Evolutionary conservation across 2,329 filamentous ascomycete genomes (phyloP).

Genomic region (Penicillium capsulatum): DNA sequence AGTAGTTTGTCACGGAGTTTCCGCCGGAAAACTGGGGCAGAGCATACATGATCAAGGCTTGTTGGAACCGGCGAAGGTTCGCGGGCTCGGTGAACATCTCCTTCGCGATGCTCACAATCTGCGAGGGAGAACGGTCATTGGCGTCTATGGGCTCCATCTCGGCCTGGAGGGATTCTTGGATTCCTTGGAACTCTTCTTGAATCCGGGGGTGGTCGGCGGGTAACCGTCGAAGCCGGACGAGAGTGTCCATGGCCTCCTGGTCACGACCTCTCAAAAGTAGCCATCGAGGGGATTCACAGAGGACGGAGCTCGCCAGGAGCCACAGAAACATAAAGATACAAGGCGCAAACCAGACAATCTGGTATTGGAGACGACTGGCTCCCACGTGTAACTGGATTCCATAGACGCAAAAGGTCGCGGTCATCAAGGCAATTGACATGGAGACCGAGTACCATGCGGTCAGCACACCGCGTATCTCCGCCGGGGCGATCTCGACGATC

Average conservation of each 20-base stretch:
- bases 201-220: slow-evolving; percentile 11
- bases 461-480: slow-evolving; percentile 40
- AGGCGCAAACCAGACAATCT: background rate
- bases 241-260: slow-evolving; percentile 26
- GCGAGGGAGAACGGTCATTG: slow-evolving; percentile 31
- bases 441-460: slow-evolving; percentile 37
- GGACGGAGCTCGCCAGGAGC: slow-evolving; percentile 27
- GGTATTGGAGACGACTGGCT: slow-evolving; percentile 1
- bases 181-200: background rate
- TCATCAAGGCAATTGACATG: slow-evolving; percentile 34
- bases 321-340: background rate
- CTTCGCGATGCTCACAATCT: slow-evolving; percentile 30
- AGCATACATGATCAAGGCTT: slow-evolving; percentile 34
- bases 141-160: slow-evolving; percentile 21
- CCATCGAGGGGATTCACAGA: slow-evolving; percentile 34
- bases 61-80: slow-evolving; percentile 41
- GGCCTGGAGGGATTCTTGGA: background rate
- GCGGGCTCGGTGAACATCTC: slow-evolving; percentile 37
- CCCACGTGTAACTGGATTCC: slow-evolving; percentile 16
- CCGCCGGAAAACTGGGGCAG: slow-evolving; percentile 44
- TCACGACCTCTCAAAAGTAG: slow-evolving; percentile 26
- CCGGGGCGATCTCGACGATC: slow-evolving; percentile 41
- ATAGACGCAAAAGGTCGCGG: slow-evolving; percentile 35
- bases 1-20: slow-evolving; percentile 43
- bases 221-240: slow-evolving; percentile 29